Base-by-base conservation (phyloP, 768 basidiomycete species). In the Amanita pallidorosea region DNA sequence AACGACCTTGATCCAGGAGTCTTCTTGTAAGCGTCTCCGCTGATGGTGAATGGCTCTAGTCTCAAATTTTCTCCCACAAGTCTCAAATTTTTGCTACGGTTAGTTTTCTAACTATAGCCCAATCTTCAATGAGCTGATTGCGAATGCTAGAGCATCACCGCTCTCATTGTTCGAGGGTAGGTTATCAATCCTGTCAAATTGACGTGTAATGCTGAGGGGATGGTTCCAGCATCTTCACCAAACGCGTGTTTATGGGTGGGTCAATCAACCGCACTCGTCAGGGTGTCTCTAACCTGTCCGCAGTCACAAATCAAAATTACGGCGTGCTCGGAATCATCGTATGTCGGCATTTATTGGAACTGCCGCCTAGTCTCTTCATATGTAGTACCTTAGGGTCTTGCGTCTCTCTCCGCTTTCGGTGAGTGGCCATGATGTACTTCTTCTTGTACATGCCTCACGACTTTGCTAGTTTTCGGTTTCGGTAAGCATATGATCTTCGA, bases 151-250 rank as follows among this genome's bases (percentile, higher is more conserved):
- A 54, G 56, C 52, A 53, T 60, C 38, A 66, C 62, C 49, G 65
- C 67, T 46, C 45, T 60, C 31, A 56, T 64, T 44, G 60, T 69
- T 45, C 45, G 68, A 60, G 56, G 57, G 68, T 68, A 53, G 40
- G 58, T 55, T n/a, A n/a, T n/a, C 15, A n/a, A 20, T 3, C 47
- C 18, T 18, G 27, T 18, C 23, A 12, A 36, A 1, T 53, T n/a
- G 36, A 13, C 22, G 7, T 15, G 25, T 17, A 40, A 38, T 25
- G 5, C n/a, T 49, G n/a, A 41, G n/a, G 27, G n/a, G 4, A 7
- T 12, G 11, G 3, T 31, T 13, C 18, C 12, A 65, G 64, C 45
- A 53, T 64, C 22, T 64, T 62, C 51, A 59, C 54, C 7, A 51
- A 58, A 42, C 59, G 64, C 29, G 64, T 64, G 17, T 65, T 62